A percentile compares a stretch with the other conserved stretches of the same genome.
Evolutionary conservation across 768 basidiomycete species (phyloP).

Genomic region (Leccinum aurantiacum): DNA sequence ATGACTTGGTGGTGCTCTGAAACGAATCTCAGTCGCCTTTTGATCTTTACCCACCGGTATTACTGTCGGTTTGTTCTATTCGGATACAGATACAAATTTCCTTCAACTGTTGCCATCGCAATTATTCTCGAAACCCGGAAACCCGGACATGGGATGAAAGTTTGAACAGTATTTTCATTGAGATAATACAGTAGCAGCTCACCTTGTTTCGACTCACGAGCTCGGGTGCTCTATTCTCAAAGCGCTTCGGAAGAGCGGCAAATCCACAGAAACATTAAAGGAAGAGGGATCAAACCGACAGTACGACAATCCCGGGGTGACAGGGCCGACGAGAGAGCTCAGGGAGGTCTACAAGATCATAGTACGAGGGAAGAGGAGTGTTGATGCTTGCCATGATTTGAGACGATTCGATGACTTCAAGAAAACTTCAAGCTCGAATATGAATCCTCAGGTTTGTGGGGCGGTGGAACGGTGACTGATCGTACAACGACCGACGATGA

Average conservation of each 20-base stretch:
- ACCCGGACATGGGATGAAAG: not conserved
- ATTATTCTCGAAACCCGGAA: not conserved
- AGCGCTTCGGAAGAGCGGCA: not conserved
- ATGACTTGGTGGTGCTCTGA: not conserved
- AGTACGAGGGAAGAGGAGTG: not conserved
- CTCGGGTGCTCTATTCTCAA: slow-evolving; percentile 23
- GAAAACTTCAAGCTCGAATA: not conserved
- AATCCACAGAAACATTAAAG: not conserved
- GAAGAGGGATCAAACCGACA: not conserved
- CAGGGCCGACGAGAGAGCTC: not conserved
- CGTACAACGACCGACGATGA: not conserved
- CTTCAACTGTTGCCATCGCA: not conserved
- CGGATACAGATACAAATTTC: not conserved
- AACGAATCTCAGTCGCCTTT: not conserved
- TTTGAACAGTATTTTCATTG: not conserved
- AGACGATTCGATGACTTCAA: not conserved
- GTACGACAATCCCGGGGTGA: too few relatives aligned
- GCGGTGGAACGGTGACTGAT: not conserved
- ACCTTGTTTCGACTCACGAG: not conserved
- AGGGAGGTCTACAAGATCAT: not conserved
- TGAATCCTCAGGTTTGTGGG: not conserved
- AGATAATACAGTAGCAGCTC: not conserved
- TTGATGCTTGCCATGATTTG: not conserved
- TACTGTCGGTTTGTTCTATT: not conserved
- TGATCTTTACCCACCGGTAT: not conserved